Conservation (phyloP, 1,139 yeast species). For the Sugiyamaella sp. region DNA sequence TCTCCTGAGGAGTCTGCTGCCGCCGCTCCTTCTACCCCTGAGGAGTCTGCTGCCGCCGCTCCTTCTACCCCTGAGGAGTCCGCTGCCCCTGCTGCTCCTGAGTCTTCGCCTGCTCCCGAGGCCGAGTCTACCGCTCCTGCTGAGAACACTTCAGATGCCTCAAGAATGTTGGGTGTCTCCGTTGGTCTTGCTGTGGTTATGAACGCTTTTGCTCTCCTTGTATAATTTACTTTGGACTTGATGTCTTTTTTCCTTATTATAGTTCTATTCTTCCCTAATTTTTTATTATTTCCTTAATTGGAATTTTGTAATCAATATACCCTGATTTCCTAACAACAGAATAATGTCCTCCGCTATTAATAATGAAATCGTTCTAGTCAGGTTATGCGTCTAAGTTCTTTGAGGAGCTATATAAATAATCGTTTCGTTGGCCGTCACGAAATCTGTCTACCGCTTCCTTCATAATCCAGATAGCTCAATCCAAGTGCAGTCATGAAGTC, state of each 20-base stretch:
- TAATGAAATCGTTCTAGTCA: no score
- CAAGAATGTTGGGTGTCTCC: constrained; percentile 14
- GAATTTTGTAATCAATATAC: constrained; percentile 7
- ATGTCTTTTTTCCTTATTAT: background rate
- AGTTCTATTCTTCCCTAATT: constrained; percentile 1
- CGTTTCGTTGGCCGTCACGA: background rate
- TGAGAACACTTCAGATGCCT: constrained; percentile 12
- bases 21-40: constrained; percentile 10
- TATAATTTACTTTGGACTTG: constrained; percentile 8
- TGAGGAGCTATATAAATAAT: background rate
- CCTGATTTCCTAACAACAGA: constrained; percentile 1
- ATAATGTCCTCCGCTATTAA: no score
- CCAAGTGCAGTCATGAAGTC: no score
- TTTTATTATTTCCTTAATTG: constrained; percentile 7
- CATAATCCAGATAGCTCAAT: no score
- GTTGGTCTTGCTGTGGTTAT: constrained; percentile 10
- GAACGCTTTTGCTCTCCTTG: constrained; percentile 16
- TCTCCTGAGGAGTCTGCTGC: background rate
- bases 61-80: constrained; percentile 6
- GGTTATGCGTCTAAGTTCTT: no score
- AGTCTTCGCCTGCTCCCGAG: constrained; percentile 9
- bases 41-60: constrained; percentile 8
- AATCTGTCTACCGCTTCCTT: no score
- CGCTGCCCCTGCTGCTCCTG: constrained; percentile 11
- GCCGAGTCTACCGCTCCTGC: constrained; percentile 9